Percentiles rank a stretch among this genome's conserved stretches.
Conservation (phyloP, 202 grass and related monocot genomes). For the Musa balbisiana region DNA sequence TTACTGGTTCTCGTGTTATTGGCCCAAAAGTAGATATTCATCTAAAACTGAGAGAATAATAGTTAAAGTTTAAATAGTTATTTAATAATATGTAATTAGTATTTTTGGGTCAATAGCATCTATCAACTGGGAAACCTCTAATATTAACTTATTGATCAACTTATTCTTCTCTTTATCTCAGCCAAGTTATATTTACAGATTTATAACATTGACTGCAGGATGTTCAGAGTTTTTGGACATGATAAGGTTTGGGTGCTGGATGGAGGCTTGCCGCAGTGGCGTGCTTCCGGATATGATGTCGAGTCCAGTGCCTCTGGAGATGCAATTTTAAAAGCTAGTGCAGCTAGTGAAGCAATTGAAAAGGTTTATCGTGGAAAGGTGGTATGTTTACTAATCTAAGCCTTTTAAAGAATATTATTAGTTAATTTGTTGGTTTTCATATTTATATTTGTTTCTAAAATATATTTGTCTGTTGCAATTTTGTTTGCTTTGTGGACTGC, state of each 20-base stretch:
- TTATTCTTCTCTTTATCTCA: neutral
- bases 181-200: neutral
- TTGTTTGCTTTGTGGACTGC: neutral
- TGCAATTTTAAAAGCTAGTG: slow-evolving; percentile 79
- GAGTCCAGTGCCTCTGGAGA: slow-evolving; percentile 90
- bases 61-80: no score
- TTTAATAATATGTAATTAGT: no score
- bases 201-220: slow-evolving; percentile 47
- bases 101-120: no score
- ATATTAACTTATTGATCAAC: no score
- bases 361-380: slow-evolving; percentile 70
- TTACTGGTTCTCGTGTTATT: no score
- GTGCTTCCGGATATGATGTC: slow-evolving; percentile 79
- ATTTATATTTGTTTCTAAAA: neutral
- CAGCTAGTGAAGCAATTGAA: slow-evolving; percentile 82
- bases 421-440: neutral
- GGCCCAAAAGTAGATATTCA: no score
- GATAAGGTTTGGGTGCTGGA: slow-evolving; percentile 93
- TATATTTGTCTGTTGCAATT: neutral
- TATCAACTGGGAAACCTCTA: no score
- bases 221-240: slow-evolving; percentile 94
- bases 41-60: no score
- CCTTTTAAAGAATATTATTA: neutral
- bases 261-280: slow-evolving; percentile 92
- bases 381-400: slow-evolving; percentile 34